Base-by-base conservation (phyloP, 1,284 basidiomycete species). In the Volvariella surrecta region DNA sequence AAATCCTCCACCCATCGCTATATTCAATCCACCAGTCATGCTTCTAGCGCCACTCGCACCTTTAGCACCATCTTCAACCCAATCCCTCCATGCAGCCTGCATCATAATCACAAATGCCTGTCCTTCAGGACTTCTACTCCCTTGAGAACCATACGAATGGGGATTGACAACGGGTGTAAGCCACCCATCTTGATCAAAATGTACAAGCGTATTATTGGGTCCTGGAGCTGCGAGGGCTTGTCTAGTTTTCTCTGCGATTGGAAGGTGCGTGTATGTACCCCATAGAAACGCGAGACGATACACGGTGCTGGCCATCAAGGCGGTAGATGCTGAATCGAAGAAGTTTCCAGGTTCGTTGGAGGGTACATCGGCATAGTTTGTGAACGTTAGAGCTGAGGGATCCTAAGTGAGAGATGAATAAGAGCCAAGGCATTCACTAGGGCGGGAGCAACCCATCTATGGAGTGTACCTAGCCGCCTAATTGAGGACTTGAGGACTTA, bases 261-360 rank as follows among this genome's bases (percentile, higher is more conserved):
- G 68, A n/a, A 82, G 52, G 52, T 76, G 61, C 1, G 62, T 66
- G 47, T 75, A 67, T 16, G n/a, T 35, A 17, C 66, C 64, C 32
- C 68, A 60, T 16, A 88, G 55, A 1, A 78, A 58, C 0, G 77
- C 74, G 39, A 82, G 65, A 4, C 82, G 74, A 60, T 89, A 90
- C 3, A 88, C 85, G 0, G 84, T 79, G 44, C 80, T 72, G 0
- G 89, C 86, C 42, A 94, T 65, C 28, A 95, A 70, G 0, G 89
- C 79, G 0, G 87, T 81, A 3, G 80, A 79, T 0, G 88, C 64
- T 0, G 82, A 74, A 52, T 95, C 91, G 54, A 77, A 71, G 55
- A 94, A 94, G 37, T 78, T 74, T 1, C 62, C 53, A 37, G 58
- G 34, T 13, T 57, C 51, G 11, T 52, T 51, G 11, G 53, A 45